Percentiles rank a stretch among this genome's conserved stretches.
These are phyloP conservation scores for Plasmodium knowlesi DNA, from an alignment of 169 alveolate genomes.

Conservation along the genomic window DNA sequence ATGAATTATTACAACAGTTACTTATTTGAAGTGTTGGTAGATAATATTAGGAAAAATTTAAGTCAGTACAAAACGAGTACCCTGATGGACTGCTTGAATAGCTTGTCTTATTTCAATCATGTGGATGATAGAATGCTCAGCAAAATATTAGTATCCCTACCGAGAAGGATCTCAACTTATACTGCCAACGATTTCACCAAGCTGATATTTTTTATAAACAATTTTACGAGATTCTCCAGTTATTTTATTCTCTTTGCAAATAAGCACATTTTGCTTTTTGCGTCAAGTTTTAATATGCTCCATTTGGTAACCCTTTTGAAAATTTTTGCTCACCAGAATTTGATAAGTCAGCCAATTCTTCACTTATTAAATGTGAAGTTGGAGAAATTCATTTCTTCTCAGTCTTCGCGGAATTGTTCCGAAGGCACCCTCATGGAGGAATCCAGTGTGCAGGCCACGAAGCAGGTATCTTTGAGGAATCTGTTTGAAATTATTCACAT, in stretches of 20 bases:
- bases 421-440: not conserved
- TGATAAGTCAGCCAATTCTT: constrained; percentile 28
- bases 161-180: constrained; percentile 37
- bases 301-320: constrained; percentile 37
- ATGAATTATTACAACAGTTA: constrained; percentile 27
- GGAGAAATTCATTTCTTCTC: not conserved
- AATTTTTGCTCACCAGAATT: constrained; percentile 31
- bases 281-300: constrained; percentile 27
- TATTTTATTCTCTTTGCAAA: constrained; percentile 29
- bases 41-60: constrained; percentile 18
- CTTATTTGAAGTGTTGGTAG: constrained; percentile 34
- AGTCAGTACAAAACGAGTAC: constrained; percentile 52
- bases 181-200: constrained; percentile 44
- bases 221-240: constrained; percentile 34
- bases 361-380: constrained; percentile 30
- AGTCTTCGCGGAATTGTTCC: not conserved
- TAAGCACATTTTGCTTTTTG: constrained; percentile 31
- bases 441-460: not conserved
- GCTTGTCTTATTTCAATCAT: constrained; percentile 45
- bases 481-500: constrained; percentile 2
- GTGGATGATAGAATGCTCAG: constrained; percentile 26
- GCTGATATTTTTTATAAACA: constrained; percentile 39
- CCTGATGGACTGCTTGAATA: constrained; percentile 47
- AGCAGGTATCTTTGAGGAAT: constrained; percentile 7
- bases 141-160: constrained; percentile 39